Percentiles rank a stretch among this genome's conserved stretches.
Evolutionary conservation across 805 yeast species (phyloP).

Genomic region (Candida namnaoensis): DNA sequence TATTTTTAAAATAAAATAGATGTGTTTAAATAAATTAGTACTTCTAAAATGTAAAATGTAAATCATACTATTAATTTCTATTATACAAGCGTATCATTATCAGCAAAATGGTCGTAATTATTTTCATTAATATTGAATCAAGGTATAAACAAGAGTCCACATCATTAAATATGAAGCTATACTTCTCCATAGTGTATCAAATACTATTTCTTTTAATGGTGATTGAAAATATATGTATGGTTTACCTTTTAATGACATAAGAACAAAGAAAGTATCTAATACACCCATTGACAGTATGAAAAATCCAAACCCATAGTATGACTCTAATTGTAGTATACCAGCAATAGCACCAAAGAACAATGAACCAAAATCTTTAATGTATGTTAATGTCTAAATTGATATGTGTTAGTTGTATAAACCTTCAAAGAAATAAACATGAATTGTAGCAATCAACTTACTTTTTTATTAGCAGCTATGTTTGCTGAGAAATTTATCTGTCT

Average conservation of each 20-base stretch:
- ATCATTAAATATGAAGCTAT: conserved; percentile 13
- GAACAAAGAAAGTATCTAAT: conserved; percentile 4
- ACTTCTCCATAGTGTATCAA: conserved; percentile 9
- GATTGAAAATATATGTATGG: conserved; percentile 7
- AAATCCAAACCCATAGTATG: conserved; percentile 12
- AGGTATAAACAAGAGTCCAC: conserved; percentile 17
- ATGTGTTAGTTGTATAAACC: too few species aligned
- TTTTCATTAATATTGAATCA: conserved; percentile 9
- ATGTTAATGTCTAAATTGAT: background rate
- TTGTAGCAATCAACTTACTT: too few species aligned
- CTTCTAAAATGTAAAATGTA: too few species aligned
- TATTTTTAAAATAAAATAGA: too few species aligned
- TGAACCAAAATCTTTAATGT: conserved; percentile 16
- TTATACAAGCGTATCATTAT: too few species aligned
- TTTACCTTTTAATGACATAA: conserved; percentile 1
- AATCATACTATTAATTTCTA: too few species aligned
- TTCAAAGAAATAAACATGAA: too few species aligned
- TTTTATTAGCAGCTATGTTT: background rate
- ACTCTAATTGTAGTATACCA: conserved; percentile 16
- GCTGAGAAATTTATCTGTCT: too few species aligned
- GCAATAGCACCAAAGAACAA: conserved; percentile 13
- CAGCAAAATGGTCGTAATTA: too few species aligned
- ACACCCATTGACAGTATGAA: conserved; percentile 4
- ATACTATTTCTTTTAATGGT: conserved; percentile 7
- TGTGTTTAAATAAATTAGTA: too few species aligned